Evolutionary conservation across 805 yeast genomes (phyloP).

Genomic region (Lipomyces kockii): DNA sequence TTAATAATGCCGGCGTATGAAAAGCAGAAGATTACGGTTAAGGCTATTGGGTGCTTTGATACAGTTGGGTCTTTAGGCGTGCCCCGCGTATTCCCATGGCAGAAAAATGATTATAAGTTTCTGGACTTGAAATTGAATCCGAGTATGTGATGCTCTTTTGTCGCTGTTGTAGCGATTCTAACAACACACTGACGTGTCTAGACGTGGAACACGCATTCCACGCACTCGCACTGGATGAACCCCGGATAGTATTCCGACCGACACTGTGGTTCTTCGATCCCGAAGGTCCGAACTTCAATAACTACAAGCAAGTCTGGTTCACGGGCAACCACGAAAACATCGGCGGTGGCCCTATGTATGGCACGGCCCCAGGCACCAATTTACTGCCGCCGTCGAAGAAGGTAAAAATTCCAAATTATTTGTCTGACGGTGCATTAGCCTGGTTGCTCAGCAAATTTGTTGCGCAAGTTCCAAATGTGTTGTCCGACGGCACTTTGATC

Average conservation of each 20-base stretch:
- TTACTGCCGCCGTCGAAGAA: constrained; percentile 4
- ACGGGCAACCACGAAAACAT: constrained; percentile 26
- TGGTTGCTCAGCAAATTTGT: constrained; percentile 8
- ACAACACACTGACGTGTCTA: background rate
- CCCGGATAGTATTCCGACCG: constrained; percentile 20
- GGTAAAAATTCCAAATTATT: constrained; percentile 8
- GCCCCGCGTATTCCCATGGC: constrained; percentile 13
- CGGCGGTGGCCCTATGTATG: constrained; percentile 29
- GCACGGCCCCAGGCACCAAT: constrained; percentile 9
- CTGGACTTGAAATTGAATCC: constrained; percentile 14
- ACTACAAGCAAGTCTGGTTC: constrained; percentile 33
- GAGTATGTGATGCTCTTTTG: constrained; percentile 13
- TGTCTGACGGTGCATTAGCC: constrained; percentile 16
- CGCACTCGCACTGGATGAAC: constrained; percentile 30
- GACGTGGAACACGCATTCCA: constrained; percentile 33
- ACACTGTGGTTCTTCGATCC: constrained; percentile 27
- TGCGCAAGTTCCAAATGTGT: constrained; percentile 12
- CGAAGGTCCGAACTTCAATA: background rate
- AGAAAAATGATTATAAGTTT: constrained; percentile 10
- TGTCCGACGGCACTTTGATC: constrained; percentile 30
- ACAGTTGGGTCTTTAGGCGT: constrained; percentile 35
- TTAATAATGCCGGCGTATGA: background rate
- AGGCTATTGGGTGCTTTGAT: constrained; percentile 32
- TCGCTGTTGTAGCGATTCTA: background rate
- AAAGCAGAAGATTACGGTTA: constrained; percentile 3